A percentile compares a stretch with the other conserved stretches of the same genome.
phyloP scores from a whole-genome alignment of 2,329 filamentous ascomycete species.

The Ascocoryne sarcoides region DNA sequence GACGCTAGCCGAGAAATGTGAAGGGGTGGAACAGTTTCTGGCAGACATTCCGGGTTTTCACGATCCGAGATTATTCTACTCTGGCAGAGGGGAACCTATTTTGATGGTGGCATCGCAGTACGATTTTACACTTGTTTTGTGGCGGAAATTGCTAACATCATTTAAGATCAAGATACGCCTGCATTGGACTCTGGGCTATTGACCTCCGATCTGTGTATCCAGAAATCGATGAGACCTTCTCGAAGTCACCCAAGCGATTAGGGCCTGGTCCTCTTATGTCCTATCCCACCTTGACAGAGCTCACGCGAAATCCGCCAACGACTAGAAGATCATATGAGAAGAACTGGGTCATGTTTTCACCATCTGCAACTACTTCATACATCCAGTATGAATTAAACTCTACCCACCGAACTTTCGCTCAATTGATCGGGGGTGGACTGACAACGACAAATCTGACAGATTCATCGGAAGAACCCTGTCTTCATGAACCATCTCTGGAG shows the following conservation, averaged over 20 bases:
- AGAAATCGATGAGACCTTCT: constrained; percentile 11
- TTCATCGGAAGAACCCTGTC: constrained; percentile 14
- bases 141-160: constrained; percentile 6
- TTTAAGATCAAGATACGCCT: constrained; percentile 19
- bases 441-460: constrained; percentile 20
- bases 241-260: constrained; percentile 15
- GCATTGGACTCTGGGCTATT: constrained; percentile 20
- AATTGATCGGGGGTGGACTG: constrained; percentile 17
- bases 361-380: constrained; percentile 26
- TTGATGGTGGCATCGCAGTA: constrained; percentile 32
- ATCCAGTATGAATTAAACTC: constrained; percentile 31
- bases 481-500: constrained; percentile 9
- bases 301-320: constrained; percentile 30
- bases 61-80: constrained; percentile 34
- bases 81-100: constrained; percentile 31
- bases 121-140: constrained; percentile 11
- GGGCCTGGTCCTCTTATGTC: constrained; percentile 19
- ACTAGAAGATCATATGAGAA: constrained; percentile 31
- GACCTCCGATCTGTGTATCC: constrained; percentile 19
- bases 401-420: constrained; percentile 20
- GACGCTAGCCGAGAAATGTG: constrained; percentile 31
- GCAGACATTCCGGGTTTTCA: constrained; percentile 34
- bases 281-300: constrained; percentile 29
- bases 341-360: constrained; percentile 34
- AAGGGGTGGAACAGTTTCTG: constrained; percentile 26